Evolutionary conservation across 768 basidiomycete genomes (phyloP).

Genomic region (Boletus edulis): DNA sequence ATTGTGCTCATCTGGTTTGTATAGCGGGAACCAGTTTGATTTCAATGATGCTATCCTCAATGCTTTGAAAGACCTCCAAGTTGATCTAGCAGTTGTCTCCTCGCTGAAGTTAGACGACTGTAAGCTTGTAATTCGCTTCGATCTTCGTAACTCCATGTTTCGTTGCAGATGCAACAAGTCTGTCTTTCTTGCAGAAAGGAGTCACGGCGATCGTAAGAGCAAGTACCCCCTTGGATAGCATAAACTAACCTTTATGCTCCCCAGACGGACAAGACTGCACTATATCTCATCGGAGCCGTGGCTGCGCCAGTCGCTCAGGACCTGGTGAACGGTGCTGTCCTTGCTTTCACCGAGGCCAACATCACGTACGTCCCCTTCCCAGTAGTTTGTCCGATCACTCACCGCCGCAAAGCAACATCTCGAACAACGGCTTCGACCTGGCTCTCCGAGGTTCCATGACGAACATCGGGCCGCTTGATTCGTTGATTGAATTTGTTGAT

Average conservation of each 20-base stretch:
- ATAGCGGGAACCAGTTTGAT: conserved; percentile 66
- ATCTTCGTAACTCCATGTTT: conserved; percentile 1
- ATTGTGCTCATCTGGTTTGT: conserved; percentile 6
- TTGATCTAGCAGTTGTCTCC: conserved; percentile 55
- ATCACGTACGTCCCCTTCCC: conserved; percentile 43
- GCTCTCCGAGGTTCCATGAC: conserved; percentile 58
- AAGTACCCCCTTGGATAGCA: not conserved
- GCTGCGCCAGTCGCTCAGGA: conserved; percentile 64
- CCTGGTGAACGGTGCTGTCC: conserved; percentile 54
- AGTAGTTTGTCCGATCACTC: conserved; percentile 43
- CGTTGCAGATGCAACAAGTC: conserved; percentile 47
- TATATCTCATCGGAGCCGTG: conserved; percentile 71
- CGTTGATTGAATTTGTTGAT: conserved; percentile 61
- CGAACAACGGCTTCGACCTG: conserved; percentile 62
- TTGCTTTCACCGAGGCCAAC: conserved; percentile 56
- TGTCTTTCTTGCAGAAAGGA: conserved; percentile 55
- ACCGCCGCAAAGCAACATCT: conserved; percentile 50
- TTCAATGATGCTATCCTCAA: conserved; percentile 57
- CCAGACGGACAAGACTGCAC: conserved; percentile 58
- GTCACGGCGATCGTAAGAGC: conserved; percentile 52
- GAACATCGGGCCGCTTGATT: conserved; percentile 67
- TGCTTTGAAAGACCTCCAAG: conserved; percentile 56
- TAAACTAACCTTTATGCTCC: conserved; percentile 2
- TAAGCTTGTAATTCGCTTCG: conserved; percentile 28
- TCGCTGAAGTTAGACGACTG: conserved; percentile 65